These are phyloP conservation scores for Trichoderma virens DNA, from an alignment of 495 filamentous ascomycete species.

Conservation along the genomic window DNA sequence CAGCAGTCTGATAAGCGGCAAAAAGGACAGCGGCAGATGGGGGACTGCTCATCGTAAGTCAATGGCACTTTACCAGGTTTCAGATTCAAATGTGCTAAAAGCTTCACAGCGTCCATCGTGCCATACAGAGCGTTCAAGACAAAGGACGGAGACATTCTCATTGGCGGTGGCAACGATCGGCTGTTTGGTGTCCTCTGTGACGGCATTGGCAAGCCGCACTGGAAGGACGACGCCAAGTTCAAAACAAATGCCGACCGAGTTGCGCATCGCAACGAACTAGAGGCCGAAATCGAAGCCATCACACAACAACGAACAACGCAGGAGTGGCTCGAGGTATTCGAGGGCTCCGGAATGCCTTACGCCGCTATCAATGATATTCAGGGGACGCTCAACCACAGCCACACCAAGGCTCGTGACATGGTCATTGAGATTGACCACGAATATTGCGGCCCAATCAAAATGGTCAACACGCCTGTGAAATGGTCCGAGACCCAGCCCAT, in stretches of 20 bases:
- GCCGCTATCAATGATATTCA: slow-evolving; percentile 91
- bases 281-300: slow-evolving; percentile 64
- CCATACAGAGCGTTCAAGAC: slow-evolving; percentile 91
- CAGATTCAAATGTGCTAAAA: slow-evolving; percentile 14
- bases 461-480: slow-evolving; percentile 94
- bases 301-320: slow-evolving; percentile 73
- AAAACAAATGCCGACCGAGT: slow-evolving; percentile 77
- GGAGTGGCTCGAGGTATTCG: slow-evolving; percentile 83
- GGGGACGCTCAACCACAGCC: slow-evolving; percentile 71
- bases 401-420: slow-evolving; percentile 82
- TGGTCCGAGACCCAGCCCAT: slow-evolving; percentile 75
- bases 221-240: slow-evolving; percentile 70
- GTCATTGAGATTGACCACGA: slow-evolving; percentile 79
- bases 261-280: slow-evolving; percentile 65
- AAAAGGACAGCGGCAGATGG: slow-evolving; percentile 84
- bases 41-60: slow-evolving; percentile 91
- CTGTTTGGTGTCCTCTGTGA: slow-evolving; percentile 84
- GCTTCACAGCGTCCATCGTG: slow-evolving; percentile 72
- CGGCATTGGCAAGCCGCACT: slow-evolving; percentile 66
- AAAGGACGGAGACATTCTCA: slow-evolving; percentile 81
- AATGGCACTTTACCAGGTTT: not conserved
- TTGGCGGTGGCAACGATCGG: slow-evolving; percentile 90
- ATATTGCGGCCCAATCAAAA: slow-evolving; percentile 72
- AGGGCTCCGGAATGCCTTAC: slow-evolving; percentile 90
- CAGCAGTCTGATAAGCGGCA: slow-evolving; percentile 79